phyloP scores from a whole-genome alignment of 495 filamentous ascomycete species.

The Articulospora tetracladia region DNA sequence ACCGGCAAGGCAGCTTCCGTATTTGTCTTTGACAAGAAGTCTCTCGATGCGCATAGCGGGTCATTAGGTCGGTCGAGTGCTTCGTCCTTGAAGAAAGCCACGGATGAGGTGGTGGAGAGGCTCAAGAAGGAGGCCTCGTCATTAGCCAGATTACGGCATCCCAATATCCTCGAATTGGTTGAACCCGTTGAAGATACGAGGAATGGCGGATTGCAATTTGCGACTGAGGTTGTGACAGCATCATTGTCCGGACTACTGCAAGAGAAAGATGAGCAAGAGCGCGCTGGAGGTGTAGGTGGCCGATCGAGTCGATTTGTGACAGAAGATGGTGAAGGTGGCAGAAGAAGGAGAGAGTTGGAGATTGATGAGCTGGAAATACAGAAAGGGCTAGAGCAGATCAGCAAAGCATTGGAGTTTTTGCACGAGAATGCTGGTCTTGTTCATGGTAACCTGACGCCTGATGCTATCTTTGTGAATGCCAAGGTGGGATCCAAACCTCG shows the following conservation, averaged over 20 bases:
- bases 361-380: constrained; percentile 98
- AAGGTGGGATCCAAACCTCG: constrained; percentile 53
- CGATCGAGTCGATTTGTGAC: constrained; percentile 75
- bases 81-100: constrained; percentile 65
- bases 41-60: constrained; percentile 61
- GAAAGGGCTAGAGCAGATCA: constrained; percentile 88
- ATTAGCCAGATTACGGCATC: constrained; percentile 82
- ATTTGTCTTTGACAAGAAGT: constrained; percentile 91
- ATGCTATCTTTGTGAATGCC: constrained; percentile 90
- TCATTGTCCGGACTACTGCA: constrained; percentile 78
- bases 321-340: constrained; percentile 70
- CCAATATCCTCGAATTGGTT: constrained; percentile 84
- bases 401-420: constrained; percentile 91
- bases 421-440: constrained; percentile 94
- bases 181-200: constrained; percentile 95
- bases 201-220: constrained; percentile 89
- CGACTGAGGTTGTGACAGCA: constrained; percentile 83
- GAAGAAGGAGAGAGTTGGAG: constrained; percentile 77
- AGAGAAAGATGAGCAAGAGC: constrained; percentile 90
- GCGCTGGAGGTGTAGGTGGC: constrained; percentile 57
- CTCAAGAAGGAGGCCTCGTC: constrained; percentile 87
- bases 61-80: constrained; percentile 52
- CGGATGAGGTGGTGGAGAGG: constrained; percentile 86
- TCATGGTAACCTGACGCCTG: constrained; percentile 91
- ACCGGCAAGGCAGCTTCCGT: constrained; percentile 84